Percentiles rank a stretch among this genome's conserved stretches.
Conservation (phyloP, 352 stramenopile species). For the Phytopythium vexans region DNA sequence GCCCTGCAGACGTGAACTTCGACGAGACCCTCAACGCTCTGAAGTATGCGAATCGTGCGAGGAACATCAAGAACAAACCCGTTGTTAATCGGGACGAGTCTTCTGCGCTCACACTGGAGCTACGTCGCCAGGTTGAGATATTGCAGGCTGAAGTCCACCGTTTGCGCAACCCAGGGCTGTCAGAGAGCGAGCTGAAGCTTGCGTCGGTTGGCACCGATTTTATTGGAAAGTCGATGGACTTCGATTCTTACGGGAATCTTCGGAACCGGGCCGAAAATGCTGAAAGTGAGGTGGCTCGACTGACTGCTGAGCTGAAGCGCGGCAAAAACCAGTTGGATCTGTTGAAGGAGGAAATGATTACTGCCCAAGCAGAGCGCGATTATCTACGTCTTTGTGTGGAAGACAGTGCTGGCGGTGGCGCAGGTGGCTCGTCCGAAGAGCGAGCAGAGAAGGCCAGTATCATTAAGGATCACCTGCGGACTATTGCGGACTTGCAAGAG, state of each 20-base stretch:
- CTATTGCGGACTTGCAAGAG: constrained; percentile 78
- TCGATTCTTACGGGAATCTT: constrained; percentile 75
- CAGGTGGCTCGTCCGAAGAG: constrained; percentile 24
- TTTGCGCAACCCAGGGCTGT: constrained; percentile 75
- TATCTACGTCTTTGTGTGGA: constrained; percentile 73
- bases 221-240: constrained; percentile 66
- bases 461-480: constrained; percentile 75
- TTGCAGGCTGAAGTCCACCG: constrained; percentile 82
- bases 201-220: constrained; percentile 52
- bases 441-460: constrained; percentile 61
- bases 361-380: constrained; percentile 77
- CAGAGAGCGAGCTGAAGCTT: constrained; percentile 75
- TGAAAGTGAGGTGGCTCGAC: constrained; percentile 70
- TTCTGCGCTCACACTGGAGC: constrained; percentile 65
- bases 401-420: constrained; percentile 23
- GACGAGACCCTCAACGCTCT: constrained; percentile 91
- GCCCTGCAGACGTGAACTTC: constrained; percentile 88
- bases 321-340: constrained; percentile 73
- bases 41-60: constrained; percentile 89
- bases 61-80: constrained; percentile 90
- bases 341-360: constrained; percentile 86
- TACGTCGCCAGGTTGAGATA: constrained; percentile 75
- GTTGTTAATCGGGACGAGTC: constrained; percentile 84
- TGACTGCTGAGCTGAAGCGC: constrained; percentile 76
- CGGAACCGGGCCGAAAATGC: constrained; percentile 71